Conservation (phyloP, 768 basidiomycete genomes). For the Lactifluus pinguis region DNA sequence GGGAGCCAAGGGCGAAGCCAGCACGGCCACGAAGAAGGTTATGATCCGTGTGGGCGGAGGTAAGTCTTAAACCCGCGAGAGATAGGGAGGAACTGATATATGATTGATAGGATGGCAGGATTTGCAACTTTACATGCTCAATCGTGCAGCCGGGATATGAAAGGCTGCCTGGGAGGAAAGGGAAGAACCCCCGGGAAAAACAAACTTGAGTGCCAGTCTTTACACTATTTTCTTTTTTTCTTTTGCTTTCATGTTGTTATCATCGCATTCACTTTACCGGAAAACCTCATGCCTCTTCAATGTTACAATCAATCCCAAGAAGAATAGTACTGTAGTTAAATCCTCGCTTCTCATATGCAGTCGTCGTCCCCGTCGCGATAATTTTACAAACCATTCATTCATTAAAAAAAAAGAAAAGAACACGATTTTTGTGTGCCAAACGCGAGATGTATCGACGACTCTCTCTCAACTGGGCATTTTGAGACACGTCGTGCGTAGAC, state of each 20-base stretch:
- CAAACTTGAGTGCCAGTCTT: slow-evolving; percentile 11
- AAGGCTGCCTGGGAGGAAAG: neutral
- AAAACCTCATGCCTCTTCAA: slow-evolving; percentile 5
- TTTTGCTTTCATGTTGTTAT: slow-evolving; percentile 17
- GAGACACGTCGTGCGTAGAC: slow-evolving; percentile 62
- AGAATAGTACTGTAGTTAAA: slow-evolving; percentile 2
- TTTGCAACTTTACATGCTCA: slow-evolving; percentile 65
- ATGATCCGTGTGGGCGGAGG: slow-evolving; percentile 89
- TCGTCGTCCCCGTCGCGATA: neutral
- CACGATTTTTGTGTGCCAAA: neutral
- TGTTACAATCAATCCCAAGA: slow-evolving; percentile 4
- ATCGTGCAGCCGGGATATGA: slow-evolving; percentile 63
- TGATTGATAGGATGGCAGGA: slow-evolving; percentile 62
- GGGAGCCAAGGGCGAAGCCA: slow-evolving; percentile 31
- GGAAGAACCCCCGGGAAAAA: neutral
- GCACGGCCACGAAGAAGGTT: slow-evolving; percentile 63
- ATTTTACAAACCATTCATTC: neutral
- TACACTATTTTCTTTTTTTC: neutral
- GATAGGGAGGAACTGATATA: too few relatives aligned
- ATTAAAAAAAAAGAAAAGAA: too few relatives aligned
- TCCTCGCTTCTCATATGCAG: slow-evolving; percentile 8
- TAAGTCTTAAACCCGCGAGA: neutral
- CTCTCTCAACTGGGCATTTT: slow-evolving; percentile 53
- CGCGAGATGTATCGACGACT: too few relatives aligned
- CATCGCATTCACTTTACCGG: slow-evolving; percentile 12